These are phyloP conservation scores for Apostasia ramifera DNA, from an alignment of 106 monocot species.

Conservation along the genomic window DNA sequence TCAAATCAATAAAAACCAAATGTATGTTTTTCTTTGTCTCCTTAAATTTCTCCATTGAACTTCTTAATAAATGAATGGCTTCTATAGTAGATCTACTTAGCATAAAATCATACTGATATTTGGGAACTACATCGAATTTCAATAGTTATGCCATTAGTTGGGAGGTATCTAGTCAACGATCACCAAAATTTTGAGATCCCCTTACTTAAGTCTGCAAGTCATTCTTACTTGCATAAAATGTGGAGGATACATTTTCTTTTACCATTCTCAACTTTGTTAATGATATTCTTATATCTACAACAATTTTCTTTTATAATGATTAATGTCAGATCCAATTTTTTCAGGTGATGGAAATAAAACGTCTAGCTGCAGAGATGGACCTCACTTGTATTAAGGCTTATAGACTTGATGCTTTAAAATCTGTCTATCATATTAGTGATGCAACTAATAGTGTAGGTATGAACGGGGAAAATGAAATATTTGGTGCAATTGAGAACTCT, in stretches of 20 bases:
- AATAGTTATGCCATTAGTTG: too few relatives aligned
- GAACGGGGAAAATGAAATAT: slow-evolving; percentile 9
- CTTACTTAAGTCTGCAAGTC: too few relatives aligned
- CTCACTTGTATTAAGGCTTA: slow-evolving; percentile 83
- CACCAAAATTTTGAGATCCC: too few relatives aligned
- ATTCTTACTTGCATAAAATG: too few relatives aligned
- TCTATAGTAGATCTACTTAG: too few relatives aligned
- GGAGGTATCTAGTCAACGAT: too few relatives aligned
- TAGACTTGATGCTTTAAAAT: slow-evolving; percentile 83
- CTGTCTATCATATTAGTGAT: slow-evolving; percentile 31
- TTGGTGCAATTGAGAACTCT: slow-evolving; percentile 7
- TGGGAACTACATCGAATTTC: too few relatives aligned
- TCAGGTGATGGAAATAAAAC: slow-evolving; percentile 83
- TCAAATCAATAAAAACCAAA: too few relatives aligned
- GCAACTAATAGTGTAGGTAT: background rate
- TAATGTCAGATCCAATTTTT: slow-evolving; percentile 4
- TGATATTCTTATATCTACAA: background rate
- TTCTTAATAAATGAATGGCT: too few relatives aligned
- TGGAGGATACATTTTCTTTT: background rate
- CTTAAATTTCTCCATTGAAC: too few relatives aligned
- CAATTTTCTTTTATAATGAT: background rate
- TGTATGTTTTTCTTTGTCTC: too few relatives aligned
- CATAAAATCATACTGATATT: too few relatives aligned
- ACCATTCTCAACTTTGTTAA: background rate
- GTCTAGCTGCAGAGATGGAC: slow-evolving; percentile 85